A percentile compares a stretch with the other conserved stretches of the same genome.
These are phyloP conservation scores for Lupinus albus DNA, from an alignment of 306 rosid genomes.

Conservation along the genomic window DNA sequence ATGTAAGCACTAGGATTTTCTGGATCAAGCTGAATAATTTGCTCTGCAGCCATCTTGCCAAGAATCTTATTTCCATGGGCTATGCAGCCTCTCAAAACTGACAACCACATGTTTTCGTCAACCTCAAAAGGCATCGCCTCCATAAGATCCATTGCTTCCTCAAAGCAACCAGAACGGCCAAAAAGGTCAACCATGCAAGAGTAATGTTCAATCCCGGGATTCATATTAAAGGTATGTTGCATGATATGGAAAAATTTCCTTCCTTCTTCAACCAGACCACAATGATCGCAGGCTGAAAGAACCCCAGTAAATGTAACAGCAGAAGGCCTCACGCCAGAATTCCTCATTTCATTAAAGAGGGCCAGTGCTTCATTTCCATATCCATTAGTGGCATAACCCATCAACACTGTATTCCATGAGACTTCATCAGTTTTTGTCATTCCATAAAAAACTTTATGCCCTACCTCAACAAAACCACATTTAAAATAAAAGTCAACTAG, in stretches of 20 bases:
- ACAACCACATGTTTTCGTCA: slow-evolving; percentile 67
- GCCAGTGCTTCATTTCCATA: slow-evolving; percentile 64
- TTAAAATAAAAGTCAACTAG: slow-evolving; percentile 77
- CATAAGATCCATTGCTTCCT: slow-evolving; percentile 62
- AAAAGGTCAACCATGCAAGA: slow-evolving; percentile 75
- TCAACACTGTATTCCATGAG: slow-evolving; percentile 80
- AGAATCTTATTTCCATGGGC: slow-evolving; percentile 57
- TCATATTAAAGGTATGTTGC: slow-evolving; percentile 55
- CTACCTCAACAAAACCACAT: slow-evolving; percentile 69
- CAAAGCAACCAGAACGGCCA: slow-evolving; percentile 64
- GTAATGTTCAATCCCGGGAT: slow-evolving; percentile 65
- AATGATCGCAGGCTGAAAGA: slow-evolving; percentile 77
- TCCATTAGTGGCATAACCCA: slow-evolving; percentile 87
- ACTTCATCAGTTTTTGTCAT: slow-evolving; percentile 66
- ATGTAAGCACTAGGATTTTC: slow-evolving; percentile 66
- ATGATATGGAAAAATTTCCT: slow-evolving; percentile 57
- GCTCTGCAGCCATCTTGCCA: slow-evolving; percentile 64
- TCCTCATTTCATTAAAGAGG: slow-evolving; percentile 64
- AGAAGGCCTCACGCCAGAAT: slow-evolving; percentile 57
- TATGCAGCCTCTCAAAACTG: slow-evolving; percentile 74
- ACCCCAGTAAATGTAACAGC: slow-evolving; percentile 65
- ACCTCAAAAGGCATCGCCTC: slow-evolving; percentile 67
- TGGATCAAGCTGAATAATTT: slow-evolving; percentile 64
- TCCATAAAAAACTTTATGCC: slow-evolving; percentile 56
- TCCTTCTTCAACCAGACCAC: slow-evolving; percentile 78